Evolutionary conservation across 2,329 filamentous ascomycete genomes (phyloP), one percentile per base, ranked within the genome.

Genomic region (Penicillium sp.): DNA sequence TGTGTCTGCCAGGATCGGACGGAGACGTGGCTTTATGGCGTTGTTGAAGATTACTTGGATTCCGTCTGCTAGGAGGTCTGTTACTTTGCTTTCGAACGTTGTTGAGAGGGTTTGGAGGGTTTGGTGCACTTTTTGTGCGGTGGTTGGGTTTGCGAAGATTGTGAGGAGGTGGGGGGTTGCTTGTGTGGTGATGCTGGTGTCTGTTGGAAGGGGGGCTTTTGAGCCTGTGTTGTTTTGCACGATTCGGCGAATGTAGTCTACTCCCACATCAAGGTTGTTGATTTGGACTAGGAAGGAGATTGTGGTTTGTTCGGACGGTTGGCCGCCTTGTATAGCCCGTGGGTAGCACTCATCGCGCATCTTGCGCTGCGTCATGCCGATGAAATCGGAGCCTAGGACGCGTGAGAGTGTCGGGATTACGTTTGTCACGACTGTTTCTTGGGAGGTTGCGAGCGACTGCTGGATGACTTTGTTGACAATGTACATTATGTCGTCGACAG

Each of bases 401-500:
- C 91, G 85, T 17, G 88, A 85, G 5, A 97, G 80, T 0, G 87
- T 88, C 2, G 91, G 88, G 26, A 97, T 77, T 7, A 96, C 89
- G 54, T 84, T 89, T 40, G 85, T 84, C 22, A 96, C 83, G 4
- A 96, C 86, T 17, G 87, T 82, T 62, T 87, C 82, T 70, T 97
- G 92, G 2, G 89, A 90, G 0, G 95, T 97, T 0, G 90, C 88
- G 22, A 97, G 80, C 0, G 91, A 89, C 61, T 93, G 88, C 61
- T 95, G 88, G 8, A 97, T 81, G 33, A 97, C 89, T 48, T 93
- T 88, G 70, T 95, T 96, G 70, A 96, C 90, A 65, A 99, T 97
- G 75, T 97, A 99, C 93, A 99, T 97, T 68, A 97, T 91, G 76
- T 97, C 94, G 77, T 99, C 94, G 9, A 99, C 92, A 0, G 93